Conservation (phyloP, 2,329 filamentous ascomycete species). For the Colletotrichum sp. region DNA sequence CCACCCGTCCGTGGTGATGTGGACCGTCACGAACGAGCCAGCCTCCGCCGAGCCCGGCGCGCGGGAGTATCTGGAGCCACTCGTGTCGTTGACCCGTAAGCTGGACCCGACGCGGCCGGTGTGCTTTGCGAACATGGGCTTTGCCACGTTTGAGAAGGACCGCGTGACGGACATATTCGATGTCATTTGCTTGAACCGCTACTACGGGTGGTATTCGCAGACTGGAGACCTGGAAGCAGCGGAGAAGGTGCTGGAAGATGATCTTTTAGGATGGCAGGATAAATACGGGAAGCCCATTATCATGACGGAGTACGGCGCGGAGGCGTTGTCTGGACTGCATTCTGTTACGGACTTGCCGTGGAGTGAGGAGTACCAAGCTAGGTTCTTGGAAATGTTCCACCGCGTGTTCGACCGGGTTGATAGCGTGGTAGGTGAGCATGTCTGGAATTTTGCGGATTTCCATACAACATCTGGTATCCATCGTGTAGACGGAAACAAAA, state of each 20-base stretch:
- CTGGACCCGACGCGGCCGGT: conserved; percentile 30
- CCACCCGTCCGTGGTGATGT: conserved; percentile 30
- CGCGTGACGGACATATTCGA: conserved; percentile 30
- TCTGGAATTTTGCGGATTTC: conserved; percentile 31
- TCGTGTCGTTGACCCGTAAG: conserved; percentile 24
- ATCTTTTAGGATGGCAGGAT: conserved; percentile 26
- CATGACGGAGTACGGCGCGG: conserved; percentile 33
- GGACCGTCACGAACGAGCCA: conserved; percentile 29
- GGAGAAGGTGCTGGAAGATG: conserved; percentile 25
- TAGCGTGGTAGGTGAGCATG: conserved; percentile 31
- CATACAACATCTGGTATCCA: conserved; percentile 24
- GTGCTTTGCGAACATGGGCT: conserved; percentile 27
- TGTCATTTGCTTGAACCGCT: conserved; percentile 31
- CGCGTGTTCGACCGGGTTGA: conserved; percentile 32
- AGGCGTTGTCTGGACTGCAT: conserved; percentile 31
- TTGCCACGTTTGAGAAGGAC: conserved; percentile 19
- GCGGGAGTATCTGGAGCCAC: conserved; percentile 28
- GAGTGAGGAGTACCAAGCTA: conserved; percentile 32
- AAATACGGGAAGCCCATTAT: conserved; percentile 32
- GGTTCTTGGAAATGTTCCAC: conserved; percentile 30
- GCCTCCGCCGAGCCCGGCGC: conserved; percentile 24
- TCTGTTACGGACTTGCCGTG: conserved; percentile 27
- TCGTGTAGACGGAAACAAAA: conserved; percentile 29
- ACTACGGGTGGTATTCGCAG: conserved; percentile 31
- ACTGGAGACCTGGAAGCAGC: conserved; percentile 27